These are phyloP conservation scores for Septoria linicola DNA, from an alignment of 2,329 filamentous ascomycete species.

Conservation along the genomic window DNA sequence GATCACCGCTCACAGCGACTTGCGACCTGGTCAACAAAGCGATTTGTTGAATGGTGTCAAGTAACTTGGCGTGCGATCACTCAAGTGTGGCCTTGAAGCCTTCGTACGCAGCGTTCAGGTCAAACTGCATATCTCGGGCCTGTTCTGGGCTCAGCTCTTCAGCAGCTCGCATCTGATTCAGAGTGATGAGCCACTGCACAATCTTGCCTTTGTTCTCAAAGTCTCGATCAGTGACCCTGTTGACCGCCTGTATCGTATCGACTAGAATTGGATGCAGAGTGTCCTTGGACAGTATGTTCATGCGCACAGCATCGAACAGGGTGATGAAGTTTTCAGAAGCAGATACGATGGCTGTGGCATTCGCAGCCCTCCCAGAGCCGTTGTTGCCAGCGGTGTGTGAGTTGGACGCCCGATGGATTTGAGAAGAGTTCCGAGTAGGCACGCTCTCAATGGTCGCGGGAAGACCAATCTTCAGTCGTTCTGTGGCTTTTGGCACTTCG, in stretches of 20 bases:
- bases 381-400: conserved; percentile 24
- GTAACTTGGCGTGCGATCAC: conserved; percentile 15
- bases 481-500: conserved; percentile 90
- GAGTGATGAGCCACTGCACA: conserved; percentile 93
- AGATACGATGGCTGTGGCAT: conserved; percentile 65
- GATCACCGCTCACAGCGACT: too few relatives aligned
- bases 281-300: conserved; percentile 91
- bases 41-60: neutral
- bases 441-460: conserved; percentile 75
- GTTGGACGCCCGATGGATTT: conserved; percentile 21
- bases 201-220: conserved; percentile 97
- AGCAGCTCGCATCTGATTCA: conserved; percentile 97
- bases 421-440: conserved; percentile 40
- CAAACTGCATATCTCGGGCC: conserved; percentile 82
- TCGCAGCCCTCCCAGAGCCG: conserved; percentile 27
- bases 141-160: conserved; percentile 87
- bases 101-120: conserved; percentile 91
- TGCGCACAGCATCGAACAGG: conserved; percentile 88
- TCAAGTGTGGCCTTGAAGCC: conserved; percentile 81
- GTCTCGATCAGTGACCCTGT: conserved; percentile 91
- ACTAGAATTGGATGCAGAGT: conserved; percentile 92
- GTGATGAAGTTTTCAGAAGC: conserved; percentile 99
- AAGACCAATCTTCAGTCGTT: conserved; percentile 87
- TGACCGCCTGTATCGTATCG: conserved; percentile 94
- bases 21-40: too few relatives aligned